A percentile compares a stretch with the other conserved stretches of the same genome.
Conservation (phyloP, 2,329 filamentous ascomycete species). For the Cytospora piceae region DNA sequence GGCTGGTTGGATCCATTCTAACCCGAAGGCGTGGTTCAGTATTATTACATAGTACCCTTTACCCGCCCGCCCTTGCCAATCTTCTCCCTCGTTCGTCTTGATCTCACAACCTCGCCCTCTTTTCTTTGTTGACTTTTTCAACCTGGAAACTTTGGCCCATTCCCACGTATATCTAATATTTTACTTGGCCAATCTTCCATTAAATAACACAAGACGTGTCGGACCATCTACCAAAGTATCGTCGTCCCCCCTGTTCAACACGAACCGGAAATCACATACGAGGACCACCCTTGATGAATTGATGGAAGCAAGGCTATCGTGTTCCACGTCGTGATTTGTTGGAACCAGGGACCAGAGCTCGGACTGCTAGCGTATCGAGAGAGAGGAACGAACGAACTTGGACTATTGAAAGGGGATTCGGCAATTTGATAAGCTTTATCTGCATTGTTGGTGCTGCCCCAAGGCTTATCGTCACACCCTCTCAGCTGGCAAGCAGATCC, state of each 20-base stretch:
- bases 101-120: constrained; percentile 5
- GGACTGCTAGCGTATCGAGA: neutral
- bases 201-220: neutral
- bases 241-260: neutral
- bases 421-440: neutral
- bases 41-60: constrained; percentile 15
- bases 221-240: neutral
- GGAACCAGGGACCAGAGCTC: neutral
- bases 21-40: neutral
- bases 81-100: constrained; percentile 23
- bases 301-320: neutral
- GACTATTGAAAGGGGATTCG: neutral
- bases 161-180: neutral
- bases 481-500: constrained; percentile 12
- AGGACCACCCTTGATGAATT: neutral
- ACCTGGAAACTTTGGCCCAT: neutral
- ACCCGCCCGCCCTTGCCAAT: constrained; percentile 22
- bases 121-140: neutral
- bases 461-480: constrained; percentile 19
- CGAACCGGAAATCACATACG: constrained; percentile 13
- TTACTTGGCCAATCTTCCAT: neutral
- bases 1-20: constrained; percentile 6
- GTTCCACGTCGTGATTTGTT: neutral
- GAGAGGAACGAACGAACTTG: neutral
- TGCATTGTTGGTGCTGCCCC: neutral